These are phyloP conservation scores for Corymbia calophylla DNA, from an alignment of 441 rosid species.

Conservation along the genomic window DNA sequence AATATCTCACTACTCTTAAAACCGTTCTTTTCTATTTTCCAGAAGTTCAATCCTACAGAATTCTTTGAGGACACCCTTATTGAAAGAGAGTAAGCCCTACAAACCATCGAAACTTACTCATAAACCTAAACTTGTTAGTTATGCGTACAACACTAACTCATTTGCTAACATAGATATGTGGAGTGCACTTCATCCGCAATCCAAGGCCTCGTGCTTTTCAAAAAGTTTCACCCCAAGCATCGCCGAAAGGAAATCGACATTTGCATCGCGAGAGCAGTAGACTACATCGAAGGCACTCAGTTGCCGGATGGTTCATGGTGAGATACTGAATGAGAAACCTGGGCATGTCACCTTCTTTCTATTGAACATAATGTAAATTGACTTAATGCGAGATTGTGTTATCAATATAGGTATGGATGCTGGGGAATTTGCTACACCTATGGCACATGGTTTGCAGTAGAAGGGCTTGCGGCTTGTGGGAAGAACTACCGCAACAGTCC, in stretches of 20 bases:
- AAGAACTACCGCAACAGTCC: constrained; percentile 15
- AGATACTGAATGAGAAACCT: background rate
- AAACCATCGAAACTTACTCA: background rate
- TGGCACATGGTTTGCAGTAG: constrained; percentile 33
- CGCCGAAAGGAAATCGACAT: constrained; percentile 17
- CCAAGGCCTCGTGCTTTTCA: constrained; percentile 26
- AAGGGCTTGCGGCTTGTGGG: constrained; percentile 24
- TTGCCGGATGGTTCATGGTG: constrained; percentile 37
- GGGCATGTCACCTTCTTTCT: background rate
- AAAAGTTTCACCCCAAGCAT: constrained; percentile 21
- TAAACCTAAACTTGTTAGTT: background rate
- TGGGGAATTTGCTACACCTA: constrained; percentile 41
- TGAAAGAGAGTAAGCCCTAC: constrained; percentile 25
- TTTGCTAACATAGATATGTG: constrained; percentile 19
- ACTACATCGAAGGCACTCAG: constrained; percentile 21
- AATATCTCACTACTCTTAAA: background rate
- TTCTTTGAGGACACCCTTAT: constrained; percentile 31
- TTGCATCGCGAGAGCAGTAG: constrained; percentile 4
- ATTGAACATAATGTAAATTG: background rate
- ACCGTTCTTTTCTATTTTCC: background rate
- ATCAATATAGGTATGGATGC: constrained; percentile 24
- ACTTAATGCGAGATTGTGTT: background rate
- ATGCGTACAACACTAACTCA: background rate
- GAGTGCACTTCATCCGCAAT: constrained; percentile 30
- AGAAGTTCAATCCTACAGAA: constrained; percentile 34